Conservation (phyloP, 108 stramenopile species). For the Seminavis robusta region DNA sequence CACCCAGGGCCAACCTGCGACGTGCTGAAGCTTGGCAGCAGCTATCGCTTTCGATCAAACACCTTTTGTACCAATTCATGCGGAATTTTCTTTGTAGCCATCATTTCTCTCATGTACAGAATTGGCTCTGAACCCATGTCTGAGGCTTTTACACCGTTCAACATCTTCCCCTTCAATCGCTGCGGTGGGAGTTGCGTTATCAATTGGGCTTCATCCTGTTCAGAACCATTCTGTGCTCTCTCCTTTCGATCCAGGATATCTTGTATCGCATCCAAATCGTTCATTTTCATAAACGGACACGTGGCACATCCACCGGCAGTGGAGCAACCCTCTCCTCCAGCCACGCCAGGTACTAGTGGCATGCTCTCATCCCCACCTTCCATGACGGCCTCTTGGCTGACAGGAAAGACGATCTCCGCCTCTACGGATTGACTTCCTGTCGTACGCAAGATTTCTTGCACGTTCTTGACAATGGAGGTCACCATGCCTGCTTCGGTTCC, state of each 20-base stretch:
- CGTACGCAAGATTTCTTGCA: slow-evolving; percentile 76
- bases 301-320: slow-evolving; percentile 97
- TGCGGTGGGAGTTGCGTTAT: slow-evolving; percentile 58
- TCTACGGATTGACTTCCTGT: slow-evolving; percentile 40
- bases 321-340: slow-evolving; percentile 92
- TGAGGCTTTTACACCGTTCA: slow-evolving; percentile 69
- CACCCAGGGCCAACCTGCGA: background rate
- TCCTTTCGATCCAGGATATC: slow-evolving; percentile 72
- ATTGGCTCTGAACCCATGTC: slow-evolving; percentile 88
- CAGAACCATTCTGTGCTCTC: slow-evolving; percentile 23
- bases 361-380: slow-evolving; percentile 37
- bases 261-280: slow-evolving; percentile 85
- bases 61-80: slow-evolving; percentile 62
- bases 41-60: background rate
- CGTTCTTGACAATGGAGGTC: slow-evolving; percentile 85
- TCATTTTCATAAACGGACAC: slow-evolving; percentile 98
- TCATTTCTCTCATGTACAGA: slow-evolving; percentile 87
- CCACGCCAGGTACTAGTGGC: slow-evolving; percentile 84
- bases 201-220: slow-evolving; percentile 33
- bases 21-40: background rate
- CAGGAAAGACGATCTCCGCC: slow-evolving; percentile 94
- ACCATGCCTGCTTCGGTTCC: slow-evolving; percentile 96
- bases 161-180: slow-evolving; percentile 68
- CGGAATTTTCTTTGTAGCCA: slow-evolving; percentile 61
- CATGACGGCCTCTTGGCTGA: slow-evolving; percentile 87